Evolutionary conservation across 108 stramenopile genomes (phyloP).

Genomic region (Halocafeteria seosinensis): DNA sequence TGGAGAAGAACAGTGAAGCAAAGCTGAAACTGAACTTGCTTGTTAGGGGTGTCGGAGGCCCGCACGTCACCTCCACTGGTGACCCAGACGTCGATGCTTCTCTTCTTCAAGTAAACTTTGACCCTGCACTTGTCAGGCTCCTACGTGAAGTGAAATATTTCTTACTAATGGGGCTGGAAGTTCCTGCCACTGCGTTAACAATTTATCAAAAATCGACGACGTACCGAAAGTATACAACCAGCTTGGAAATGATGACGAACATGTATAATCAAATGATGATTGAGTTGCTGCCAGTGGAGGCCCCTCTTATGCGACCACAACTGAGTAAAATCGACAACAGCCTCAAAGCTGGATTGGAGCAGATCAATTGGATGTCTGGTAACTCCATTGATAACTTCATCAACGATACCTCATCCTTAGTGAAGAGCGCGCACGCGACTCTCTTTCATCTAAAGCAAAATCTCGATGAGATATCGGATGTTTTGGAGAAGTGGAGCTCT

Average conservation of each 20-base stretch:
- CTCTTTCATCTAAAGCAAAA: conserved; percentile 60
- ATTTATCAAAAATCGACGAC: conserved; percentile 55
- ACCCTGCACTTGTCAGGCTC: conserved; percentile 58
- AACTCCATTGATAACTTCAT: conserved; percentile 48
- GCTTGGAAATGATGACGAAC: conserved; percentile 60
- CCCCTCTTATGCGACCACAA: conserved; percentile 54
- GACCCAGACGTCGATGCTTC: conserved; percentile 19
- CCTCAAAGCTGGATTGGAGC: conserved; percentile 42
- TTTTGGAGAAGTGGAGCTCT: conserved; percentile 40
- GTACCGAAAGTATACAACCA: conserved; percentile 64
- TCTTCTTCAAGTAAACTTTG: conserved; percentile 61
- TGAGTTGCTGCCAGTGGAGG: conserved; percentile 59
- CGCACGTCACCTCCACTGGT: background rate
- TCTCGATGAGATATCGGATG: conserved; percentile 32
- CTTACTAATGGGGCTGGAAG: conserved; percentile 47
- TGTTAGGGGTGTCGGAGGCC: conserved; percentile 21
- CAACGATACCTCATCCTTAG: conserved; percentile 45
- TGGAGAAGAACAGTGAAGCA: conserved; percentile 49
- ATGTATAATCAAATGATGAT: conserved; percentile 59
- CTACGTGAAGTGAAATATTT: conserved; percentile 74
- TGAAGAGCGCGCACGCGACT: conserved; percentile 43
- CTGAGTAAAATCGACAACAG: conserved; percentile 50
- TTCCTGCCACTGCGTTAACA: conserved; percentile 53
- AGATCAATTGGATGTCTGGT: conserved; percentile 55
- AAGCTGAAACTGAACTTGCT: conserved; percentile 60